phyloP scores from a whole-genome alignment of 768 basidiomycete genomes.

The Hirschioporus abietinus region DNA sequence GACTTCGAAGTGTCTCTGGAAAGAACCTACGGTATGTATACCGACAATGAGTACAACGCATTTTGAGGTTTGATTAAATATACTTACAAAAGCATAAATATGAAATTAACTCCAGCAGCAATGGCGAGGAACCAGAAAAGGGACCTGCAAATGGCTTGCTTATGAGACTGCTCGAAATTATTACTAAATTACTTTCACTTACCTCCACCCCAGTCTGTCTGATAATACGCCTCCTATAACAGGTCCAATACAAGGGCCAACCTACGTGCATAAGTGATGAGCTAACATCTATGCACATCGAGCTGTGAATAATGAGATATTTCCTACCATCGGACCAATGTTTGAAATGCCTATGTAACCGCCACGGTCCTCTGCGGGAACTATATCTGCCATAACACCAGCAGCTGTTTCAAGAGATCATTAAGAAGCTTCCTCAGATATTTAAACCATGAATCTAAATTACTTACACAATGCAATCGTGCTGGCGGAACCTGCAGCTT shows the following conservation, averaged over 20 bases:
- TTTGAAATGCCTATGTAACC: constrained; percentile 66
- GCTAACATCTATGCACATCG: background rate
- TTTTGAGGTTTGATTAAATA: background rate
- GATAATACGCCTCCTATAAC: constrained; percentile 44
- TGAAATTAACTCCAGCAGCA: constrained; percentile 47
- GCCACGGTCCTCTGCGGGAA: constrained; percentile 66
- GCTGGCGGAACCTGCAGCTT: constrained; percentile 75
- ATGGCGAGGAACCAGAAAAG: constrained; percentile 5
- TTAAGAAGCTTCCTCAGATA: background rate
- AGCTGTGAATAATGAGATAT: no score
- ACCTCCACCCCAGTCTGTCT: constrained; percentile 64
- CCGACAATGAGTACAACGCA: background rate
- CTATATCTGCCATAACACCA: constrained; percentile 77
- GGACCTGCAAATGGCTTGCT: background rate
- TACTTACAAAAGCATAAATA: constrained; percentile 46
- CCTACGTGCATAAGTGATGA: constrained; percentile 12
- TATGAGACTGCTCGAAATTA: background rate
- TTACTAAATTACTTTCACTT: background rate
- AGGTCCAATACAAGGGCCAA: constrained; percentile 43
- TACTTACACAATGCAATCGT: constrained; percentile 63
- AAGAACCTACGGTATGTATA: constrained; percentile 20
- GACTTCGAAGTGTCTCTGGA: constrained; percentile 37
- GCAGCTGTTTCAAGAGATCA: constrained; percentile 38
- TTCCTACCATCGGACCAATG: constrained; percentile 52
- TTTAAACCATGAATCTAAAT: background rate